A percentile compares a stretch with the other conserved stretches of the same genome.
These are phyloP conservation scores for Cyclotella baltica DNA, from an alignment of 108 stramenopile species.

Conservation along the genomic window DNA sequence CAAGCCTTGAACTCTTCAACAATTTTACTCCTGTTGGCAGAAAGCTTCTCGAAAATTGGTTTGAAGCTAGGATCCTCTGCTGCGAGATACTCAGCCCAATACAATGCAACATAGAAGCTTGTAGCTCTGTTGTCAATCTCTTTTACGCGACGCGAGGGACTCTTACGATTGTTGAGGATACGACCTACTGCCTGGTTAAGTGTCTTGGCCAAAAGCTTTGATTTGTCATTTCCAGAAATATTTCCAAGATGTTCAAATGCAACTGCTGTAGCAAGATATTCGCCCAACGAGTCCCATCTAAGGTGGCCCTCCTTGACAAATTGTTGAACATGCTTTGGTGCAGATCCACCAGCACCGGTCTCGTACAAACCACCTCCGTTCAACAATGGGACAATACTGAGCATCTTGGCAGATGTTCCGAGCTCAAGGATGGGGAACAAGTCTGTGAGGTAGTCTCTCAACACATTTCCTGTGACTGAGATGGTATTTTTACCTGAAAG, in stretches of 20 bases:
- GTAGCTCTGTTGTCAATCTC: conserved; percentile 95
- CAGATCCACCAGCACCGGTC: conserved; percentile 94
- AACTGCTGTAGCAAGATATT: conserved; percentile 69
- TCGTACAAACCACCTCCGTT: conserved; percentile 94
- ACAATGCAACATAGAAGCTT: conserved; percentile 91
- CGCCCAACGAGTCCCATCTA: conserved; percentile 83
- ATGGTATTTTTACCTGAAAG: conserved; percentile 91
- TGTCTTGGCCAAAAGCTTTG: conserved; percentile 78
- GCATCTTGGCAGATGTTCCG: conserved; percentile 95
- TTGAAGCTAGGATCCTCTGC: conserved; percentile 82
- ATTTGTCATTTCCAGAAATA: conserved; percentile 70
- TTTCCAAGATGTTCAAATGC: conserved; percentile 79
- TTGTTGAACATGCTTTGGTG: conserved; percentile 95
- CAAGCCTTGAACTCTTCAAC: conserved; percentile 87
- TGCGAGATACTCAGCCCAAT: conserved; percentile 94
- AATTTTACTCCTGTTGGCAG: conserved; percentile 74
- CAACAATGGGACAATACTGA: conserved; percentile 93
- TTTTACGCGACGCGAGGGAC: conserved; percentile 88
- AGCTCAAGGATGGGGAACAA: conserved; percentile 94
- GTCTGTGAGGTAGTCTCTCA: conserved; percentile 93
- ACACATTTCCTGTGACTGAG: conserved; percentile 94
- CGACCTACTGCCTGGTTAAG: conserved; percentile 90
- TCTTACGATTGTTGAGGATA: conserved; percentile 86
- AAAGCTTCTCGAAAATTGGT: conserved; percentile 76
- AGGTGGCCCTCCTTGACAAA: conserved; percentile 92